A percentile compares a stretch with the other conserved stretches of the same genome.
Evolutionary conservation across 768 basidiomycete species (phyloP).

Genomic region (Lentinus tigrinus): DNA sequence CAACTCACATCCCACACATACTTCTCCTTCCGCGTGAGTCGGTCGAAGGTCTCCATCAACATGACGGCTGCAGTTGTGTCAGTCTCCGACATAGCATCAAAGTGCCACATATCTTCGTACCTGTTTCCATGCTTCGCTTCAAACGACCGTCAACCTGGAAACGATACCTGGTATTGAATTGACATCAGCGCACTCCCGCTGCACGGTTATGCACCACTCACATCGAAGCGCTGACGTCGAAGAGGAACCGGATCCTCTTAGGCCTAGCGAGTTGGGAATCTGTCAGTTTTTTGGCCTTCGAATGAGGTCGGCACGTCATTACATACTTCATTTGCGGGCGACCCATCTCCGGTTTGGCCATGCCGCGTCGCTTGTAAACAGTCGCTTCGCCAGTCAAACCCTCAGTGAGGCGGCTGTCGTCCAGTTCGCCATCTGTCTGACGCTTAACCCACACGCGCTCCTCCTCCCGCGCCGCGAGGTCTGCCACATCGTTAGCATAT

Average conservation of each 20-base stretch:
- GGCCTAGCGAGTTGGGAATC: conserved; percentile 49
- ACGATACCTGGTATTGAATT: conserved; percentile 49
- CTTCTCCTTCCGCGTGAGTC: conserved; percentile 63
- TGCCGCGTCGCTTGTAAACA: conserved; percentile 68
- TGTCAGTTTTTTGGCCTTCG: too few relatives aligned
- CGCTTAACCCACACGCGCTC: conserved; percentile 72
- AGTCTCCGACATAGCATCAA: neutral
- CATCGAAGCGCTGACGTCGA: conserved; percentile 73
- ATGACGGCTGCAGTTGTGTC: conserved; percentile 49
- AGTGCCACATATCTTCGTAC: conserved; percentile 36
- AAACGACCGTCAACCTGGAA: conserved; percentile 73
- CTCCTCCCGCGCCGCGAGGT: conserved; percentile 66
- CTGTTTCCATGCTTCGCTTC: conserved; percentile 63
- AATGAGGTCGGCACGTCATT: neutral
- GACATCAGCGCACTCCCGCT: neutral
- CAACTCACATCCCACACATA: conserved; percentile 73
- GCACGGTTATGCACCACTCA: conserved; percentile 22
- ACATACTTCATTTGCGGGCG: conserved; percentile 65
- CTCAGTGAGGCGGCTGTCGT: conserved; percentile 64
- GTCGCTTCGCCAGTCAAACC: conserved; percentile 67
- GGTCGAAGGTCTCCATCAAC: conserved; percentile 72
- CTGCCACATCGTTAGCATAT: conserved; percentile 29
- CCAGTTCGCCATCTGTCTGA: conserved; percentile 69
- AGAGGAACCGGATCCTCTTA: conserved; percentile 67
- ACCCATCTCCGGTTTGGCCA: conserved; percentile 68